These are phyloP conservation scores for Crithidia expoeki DNA, from an alignment of 208 protist species.

Conservation along the genomic window DNA sequence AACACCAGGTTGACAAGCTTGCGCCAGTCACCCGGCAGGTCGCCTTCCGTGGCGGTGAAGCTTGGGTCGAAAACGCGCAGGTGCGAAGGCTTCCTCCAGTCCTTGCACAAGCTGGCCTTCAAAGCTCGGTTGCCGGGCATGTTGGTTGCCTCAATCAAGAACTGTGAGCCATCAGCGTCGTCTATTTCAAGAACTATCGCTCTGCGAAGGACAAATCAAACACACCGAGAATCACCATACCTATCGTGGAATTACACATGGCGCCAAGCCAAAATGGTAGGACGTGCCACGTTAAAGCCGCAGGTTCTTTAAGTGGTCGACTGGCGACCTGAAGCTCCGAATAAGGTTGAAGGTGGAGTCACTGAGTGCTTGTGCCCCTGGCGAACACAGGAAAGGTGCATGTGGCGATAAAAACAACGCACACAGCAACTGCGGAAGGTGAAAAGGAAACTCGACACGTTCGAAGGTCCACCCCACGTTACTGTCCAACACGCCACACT, in stretches of 20 bases:
- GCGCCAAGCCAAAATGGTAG: background rate
- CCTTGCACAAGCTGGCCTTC: background rate
- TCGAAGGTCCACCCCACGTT: constrained; percentile 2
- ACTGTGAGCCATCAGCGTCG: background rate
- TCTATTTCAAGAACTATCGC: background rate
- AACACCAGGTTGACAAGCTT: constrained; percentile 10
- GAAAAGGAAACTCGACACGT: background rate
- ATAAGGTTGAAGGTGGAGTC: background rate
- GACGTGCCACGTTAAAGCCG: background rate
- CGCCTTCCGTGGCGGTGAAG: constrained; percentile 9
- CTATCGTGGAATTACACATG: background rate
- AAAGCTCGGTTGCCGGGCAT: constrained; percentile 4
- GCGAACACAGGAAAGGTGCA: background rate
- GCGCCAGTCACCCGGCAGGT: constrained; percentile 7
- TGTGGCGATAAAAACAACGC: background rate
- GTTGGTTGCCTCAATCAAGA: constrained; percentile 11
- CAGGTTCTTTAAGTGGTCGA: background rate
- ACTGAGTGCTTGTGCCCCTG: background rate
- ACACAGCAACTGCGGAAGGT: background rate
- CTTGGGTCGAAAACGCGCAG: constrained; percentile 1
- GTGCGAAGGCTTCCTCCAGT: constrained; percentile 1
- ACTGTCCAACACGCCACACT: background rate
- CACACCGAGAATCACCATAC: background rate
- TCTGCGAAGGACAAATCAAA: background rate
- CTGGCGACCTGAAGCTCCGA: background rate